Conservation (phyloP, 1,139 yeast genomes). For the Debaryomyces nepalensis region DNA sequence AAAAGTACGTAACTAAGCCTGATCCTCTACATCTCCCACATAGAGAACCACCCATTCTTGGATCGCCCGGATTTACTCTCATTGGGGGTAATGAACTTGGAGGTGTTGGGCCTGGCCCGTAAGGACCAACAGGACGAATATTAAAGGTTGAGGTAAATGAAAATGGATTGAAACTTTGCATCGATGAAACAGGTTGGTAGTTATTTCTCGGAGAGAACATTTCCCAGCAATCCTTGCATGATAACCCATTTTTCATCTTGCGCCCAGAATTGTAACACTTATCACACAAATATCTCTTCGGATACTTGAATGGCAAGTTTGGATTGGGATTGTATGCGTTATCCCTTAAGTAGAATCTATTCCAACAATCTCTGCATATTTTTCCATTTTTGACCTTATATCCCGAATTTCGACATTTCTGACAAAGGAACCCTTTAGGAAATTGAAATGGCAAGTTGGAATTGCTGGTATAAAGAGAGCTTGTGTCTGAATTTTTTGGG, state of each 20-base stretch:
- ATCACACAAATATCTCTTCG: constrained; percentile 61
- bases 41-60: constrained; percentile 75
- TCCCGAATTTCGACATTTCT: constrained; percentile 49
- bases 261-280: constrained; percentile 80
- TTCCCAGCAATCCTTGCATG: constrained; percentile 77
- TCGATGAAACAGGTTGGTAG: constrained; percentile 14
- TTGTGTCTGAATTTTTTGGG: neutral
- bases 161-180: constrained; percentile 16
- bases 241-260: constrained; percentile 63
- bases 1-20: constrained; percentile 57
- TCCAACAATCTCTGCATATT: constrained; percentile 45
- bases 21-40: constrained; percentile 82
- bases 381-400: constrained; percentile 35
- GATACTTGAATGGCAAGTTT: constrained; percentile 54
- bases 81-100: constrained; percentile 33
- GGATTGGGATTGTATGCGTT: constrained; percentile 48
- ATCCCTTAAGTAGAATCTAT: constrained; percentile 30
- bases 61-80: constrained; percentile 78
- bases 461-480: constrained; percentile 33
- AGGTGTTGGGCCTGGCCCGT: constrained; percentile 16
- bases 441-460: constrained; percentile 59
- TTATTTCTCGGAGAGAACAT: constrained; percentile 55
- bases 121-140: constrained; percentile 13
- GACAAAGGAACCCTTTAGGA: constrained; percentile 42
- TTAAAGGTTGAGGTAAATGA: constrained; percentile 13